phyloP scores from a whole-genome alignment of 2,329 filamentous ascomycete species.

The Fusarium bactridioides region DNA sequence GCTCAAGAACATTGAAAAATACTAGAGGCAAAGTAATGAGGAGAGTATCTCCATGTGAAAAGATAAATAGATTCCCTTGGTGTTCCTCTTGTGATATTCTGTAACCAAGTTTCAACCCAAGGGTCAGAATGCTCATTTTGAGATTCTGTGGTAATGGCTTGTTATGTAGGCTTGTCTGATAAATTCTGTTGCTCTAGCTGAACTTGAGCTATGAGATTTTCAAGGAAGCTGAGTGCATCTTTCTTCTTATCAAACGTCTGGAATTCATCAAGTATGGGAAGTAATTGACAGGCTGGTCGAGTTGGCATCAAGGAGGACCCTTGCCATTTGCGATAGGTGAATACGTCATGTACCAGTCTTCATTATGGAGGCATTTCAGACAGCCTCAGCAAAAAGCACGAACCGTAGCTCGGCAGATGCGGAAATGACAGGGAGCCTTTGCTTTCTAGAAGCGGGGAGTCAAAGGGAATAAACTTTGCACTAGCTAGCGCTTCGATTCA shows the following conservation, averaged over 20 bases:
- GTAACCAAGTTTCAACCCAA: background rate
- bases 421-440: slow-evolving; percentile 15
- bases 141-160: background rate
- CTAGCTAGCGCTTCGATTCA: slow-evolving; percentile 3
- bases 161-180: fast-evolving
- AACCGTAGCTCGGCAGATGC: background rate
- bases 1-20: background rate
- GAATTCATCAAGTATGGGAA: background rate
- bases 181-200: background rate
- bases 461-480: slow-evolving; percentile 4
- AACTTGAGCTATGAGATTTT: background rate
- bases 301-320: background rate
- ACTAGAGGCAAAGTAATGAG: fast-evolving
- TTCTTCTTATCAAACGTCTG: too few relatives aligned
- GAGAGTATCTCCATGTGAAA: background rate
- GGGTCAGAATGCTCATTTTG: background rate
- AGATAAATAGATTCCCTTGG: background rate
- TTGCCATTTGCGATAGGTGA: background rate
- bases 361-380: background rate
- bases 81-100: background rate
- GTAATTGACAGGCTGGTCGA: background rate
- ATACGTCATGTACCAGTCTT: background rate
- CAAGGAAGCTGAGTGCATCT: too few relatives aligned
- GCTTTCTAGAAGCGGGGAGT: slow-evolving; percentile 2
- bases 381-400: background rate